Base-by-base conservation (phyloP, 2,329 filamentous ascomycete species). In the Fusarium nygamai region DNA sequence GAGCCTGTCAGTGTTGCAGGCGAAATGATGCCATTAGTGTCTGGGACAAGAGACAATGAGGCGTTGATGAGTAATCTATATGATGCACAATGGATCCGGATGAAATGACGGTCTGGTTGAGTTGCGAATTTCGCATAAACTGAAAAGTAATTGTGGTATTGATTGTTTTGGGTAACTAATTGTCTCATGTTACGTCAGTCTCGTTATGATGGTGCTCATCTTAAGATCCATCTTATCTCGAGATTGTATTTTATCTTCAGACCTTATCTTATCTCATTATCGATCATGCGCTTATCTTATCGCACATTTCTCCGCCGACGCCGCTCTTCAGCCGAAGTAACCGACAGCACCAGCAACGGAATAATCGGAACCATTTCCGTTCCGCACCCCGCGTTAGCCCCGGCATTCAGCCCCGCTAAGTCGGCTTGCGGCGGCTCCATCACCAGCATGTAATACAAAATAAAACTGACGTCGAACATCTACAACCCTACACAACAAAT, bases 391-490 rank as follows among this genome's bases (percentile, higher is more conserved):
- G 54, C 54, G 64, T 54, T 38, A 50, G 62, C 12, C 64, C 64
- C 66, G 73, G 69, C 48, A 56, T 58, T 39, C 27, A 51, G 53
- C 66, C 46, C 66, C 57, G 31, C 65, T 34, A n/a, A 17, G 46
- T 73, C 73, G 73, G 73, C 67, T 75, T 75, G 16, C 56, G 8
- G 53, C 73, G 73, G 73, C 73, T 65, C 61, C 69, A 70, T 66
- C 39, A 34, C 11, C 9, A 44, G n/a, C 31, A 22, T 51, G 51
- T 47, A 59, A 61, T 70, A 71, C 68, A 71, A 65, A 46, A 54
- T 44, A 47, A 39, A 41, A 58, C 41, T 57, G 57, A 59, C 60
- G 4, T 69, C 20, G 8, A n/a, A 20, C 43, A 46, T 46, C 19
- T 20, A 46, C 44, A 46, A 46, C 19, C 19, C 24, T 46, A 46